Evolutionary conservation across 768 basidiomycete genomes (phyloP), one percentile per base, ranked within the genome.

Genomic region (Rhodotorula taiwanensis): DNA sequence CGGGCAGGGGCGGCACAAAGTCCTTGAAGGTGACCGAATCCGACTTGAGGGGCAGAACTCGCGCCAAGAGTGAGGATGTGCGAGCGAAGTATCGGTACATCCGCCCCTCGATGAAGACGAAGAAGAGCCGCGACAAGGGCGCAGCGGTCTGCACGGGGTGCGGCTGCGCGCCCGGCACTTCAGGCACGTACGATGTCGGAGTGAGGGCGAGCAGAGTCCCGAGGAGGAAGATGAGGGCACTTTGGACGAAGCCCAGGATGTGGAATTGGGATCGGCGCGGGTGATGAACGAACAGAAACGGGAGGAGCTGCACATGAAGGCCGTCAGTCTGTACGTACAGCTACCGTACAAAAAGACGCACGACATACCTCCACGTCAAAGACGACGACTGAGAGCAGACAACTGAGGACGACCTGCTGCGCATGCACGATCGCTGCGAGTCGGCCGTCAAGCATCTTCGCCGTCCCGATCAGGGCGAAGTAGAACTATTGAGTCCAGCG

Each of bases 121-220:
- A 67, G 43, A 62, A 43, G 44, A 62, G 53, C 28, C 44, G 54
- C 1, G 66, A 67, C 13, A 67, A 53, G 9, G 62, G 66, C 2
- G 66, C 62, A 21, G 66, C 66, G 20, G 54, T 60, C 47, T 67
- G 61, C 0, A 57, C 61, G 1, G 66, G 66, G 50, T 67, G 62
- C 5, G 66, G 61, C 3, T 43, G 25, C 16, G 47, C 45, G 2
- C 25, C 21, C 3, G 43, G 28, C 0, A 36, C 30, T 1, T 30
- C 13, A 0, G 64, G 28, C 11, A n/a, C 23, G 7, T 42, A 66
- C 4, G 50, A 30, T 2, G 52, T 44, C 4, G 60, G 60, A 2
- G 60, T 52, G 4, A 58, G 45, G 13, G 53, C 31, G 10, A 58
- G 50, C 4, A 57, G 31, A 11, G 20, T 25, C n/a, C 45, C 39